These are phyloP conservation scores for Leishmania lainsoni DNA, from an alignment of 208 protist genomes.

Conservation along the genomic window DNA sequence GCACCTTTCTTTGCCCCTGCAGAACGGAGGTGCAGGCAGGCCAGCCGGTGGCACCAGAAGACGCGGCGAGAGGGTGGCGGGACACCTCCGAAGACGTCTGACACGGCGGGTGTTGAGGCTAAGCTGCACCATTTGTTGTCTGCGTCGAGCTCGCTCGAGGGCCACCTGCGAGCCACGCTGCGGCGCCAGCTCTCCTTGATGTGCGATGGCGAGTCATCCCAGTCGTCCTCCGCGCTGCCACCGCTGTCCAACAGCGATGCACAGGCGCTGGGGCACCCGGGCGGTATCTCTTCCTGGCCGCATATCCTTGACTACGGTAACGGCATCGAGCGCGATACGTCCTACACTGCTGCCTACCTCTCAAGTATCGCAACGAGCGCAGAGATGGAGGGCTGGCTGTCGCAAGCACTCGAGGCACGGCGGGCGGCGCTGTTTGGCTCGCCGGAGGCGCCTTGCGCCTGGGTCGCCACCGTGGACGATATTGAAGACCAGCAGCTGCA, in stretches of 20 bases:
- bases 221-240: not conserved
- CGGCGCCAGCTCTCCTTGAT: slow-evolving; percentile 24
- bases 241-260: slow-evolving; percentile 20
- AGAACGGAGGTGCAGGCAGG: not conserved
- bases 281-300: slow-evolving; percentile 63
- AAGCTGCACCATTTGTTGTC: slow-evolving; percentile 4
- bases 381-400: slow-evolving; percentile 44
- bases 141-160: slow-evolving; percentile 22
- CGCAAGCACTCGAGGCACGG: slow-evolving; percentile 10
- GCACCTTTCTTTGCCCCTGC: not conserved
- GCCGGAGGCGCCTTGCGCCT: slow-evolving; percentile 1
- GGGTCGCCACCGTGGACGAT: not conserved
- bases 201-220: not conserved
- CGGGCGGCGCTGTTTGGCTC: slow-evolving; percentile 19
- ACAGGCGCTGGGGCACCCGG: slow-evolving; percentile 24
- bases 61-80: not conserved
- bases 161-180: slow-evolving; percentile 22
- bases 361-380: slow-evolving; percentile 41
- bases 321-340: slow-evolving; percentile 53
- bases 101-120: not conserved
- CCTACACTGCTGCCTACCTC: slow-evolving; percentile 53
- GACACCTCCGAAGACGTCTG: not conserved
- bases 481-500: not conserved
- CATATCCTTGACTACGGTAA: slow-evolving; percentile 47
- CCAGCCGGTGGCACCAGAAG: not conserved